Conservation (phyloP, 805 yeast genomes). For the Sporopachydermia lactativora region DNA sequence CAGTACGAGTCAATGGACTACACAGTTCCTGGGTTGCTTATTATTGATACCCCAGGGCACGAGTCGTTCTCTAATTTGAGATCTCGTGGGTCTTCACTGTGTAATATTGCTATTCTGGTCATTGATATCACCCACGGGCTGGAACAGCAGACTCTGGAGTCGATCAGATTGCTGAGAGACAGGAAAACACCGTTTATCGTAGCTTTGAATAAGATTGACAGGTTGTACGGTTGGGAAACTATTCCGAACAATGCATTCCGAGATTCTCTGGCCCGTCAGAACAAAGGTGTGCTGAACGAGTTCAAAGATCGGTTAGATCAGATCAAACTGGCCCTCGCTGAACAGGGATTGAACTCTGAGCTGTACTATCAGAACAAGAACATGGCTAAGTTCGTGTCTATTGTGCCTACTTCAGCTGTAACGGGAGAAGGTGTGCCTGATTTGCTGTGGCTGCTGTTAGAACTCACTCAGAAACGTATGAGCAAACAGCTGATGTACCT, state of each 20-base stretch:
- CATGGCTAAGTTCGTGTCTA: conserved; percentile 83
- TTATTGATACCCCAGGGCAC: conserved; percentile 99
- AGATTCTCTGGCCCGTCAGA: conserved; percentile 77
- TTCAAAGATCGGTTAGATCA: conserved; percentile 77
- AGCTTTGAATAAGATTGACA: conserved; percentile 94
- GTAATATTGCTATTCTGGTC: conserved; percentile 98
- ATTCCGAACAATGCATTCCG: conserved; percentile 92
- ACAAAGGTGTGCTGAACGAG: conserved; percentile 77
- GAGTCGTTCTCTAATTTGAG: conserved; percentile 96
- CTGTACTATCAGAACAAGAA: conserved; percentile 91
- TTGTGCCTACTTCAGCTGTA: conserved; percentile 97
- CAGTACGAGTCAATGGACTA: conserved; percentile 61
- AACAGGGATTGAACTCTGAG: conserved; percentile 97
- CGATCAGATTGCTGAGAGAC: conserved; percentile 82
- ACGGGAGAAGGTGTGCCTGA: conserved; percentile 99
- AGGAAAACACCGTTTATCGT: conserved; percentile 97
- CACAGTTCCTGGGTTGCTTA: conserved; percentile 93
- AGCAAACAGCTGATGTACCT: conserved; percentile 95
- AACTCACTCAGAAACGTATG: conserved; percentile 97
- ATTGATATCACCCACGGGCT: conserved; percentile 99
- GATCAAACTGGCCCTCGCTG: conserved; percentile 85
- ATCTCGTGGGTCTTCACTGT: conserved; percentile 96
- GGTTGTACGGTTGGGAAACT: conserved; percentile 88
- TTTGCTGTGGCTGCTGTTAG: conserved; percentile 86
- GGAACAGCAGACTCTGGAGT: conserved; percentile 95